Evolutionary conservation across 768 basidiomycete genomes (phyloP), one percentile per base, ranked within the genome.

Genomic region (Gymnopilus junonius): DNA sequence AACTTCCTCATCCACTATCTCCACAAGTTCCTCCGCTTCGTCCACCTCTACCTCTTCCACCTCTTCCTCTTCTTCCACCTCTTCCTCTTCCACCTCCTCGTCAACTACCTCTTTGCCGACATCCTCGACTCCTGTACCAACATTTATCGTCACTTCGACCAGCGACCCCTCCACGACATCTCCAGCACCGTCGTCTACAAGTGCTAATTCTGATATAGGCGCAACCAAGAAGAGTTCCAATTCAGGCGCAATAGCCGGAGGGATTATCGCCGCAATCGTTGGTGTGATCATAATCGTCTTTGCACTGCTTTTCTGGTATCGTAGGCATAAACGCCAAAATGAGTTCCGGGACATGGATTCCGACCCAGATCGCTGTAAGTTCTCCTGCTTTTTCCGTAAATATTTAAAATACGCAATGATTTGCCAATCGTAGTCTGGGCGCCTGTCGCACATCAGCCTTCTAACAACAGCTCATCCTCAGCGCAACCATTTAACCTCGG

Each of bases 151-250:
- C 46, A 59, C 48, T 12, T 39, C 58, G 40, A 15, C 27, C 46
- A 37, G 27, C 7, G n/a, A 31, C n/a, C 46, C 45, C 25, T 29
- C 50, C 11, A 35, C 51, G 15, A 34, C 57, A 8, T 25, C 57
- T 29, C 29, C 42, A 0, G 14, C 56, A 15, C n/a, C 53, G 20
- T 12, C 53, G 20, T 53, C 57, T 45, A 56, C 56, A 29, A 56
- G 31, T 58, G 43, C 63, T 21, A 45, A 60, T 20, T 32, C 27
- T 3, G 58, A 55, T 12, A 60, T 43, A 5, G 46, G 63, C 27
- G 58, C 58, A n/a, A 56, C 54, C n/a, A n/a, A n/a, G 14, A 64
- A 61, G 54, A 64, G 39, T 10, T 60, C 59, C 10, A 60, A 60
- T 39, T 55, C 54, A 2, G 59, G 51, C 1, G 58, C 63, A 7